phyloP scores from a whole-genome alignment of 2,329 filamentous ascomycete species.

The Alternaria triticimaculans region DNA sequence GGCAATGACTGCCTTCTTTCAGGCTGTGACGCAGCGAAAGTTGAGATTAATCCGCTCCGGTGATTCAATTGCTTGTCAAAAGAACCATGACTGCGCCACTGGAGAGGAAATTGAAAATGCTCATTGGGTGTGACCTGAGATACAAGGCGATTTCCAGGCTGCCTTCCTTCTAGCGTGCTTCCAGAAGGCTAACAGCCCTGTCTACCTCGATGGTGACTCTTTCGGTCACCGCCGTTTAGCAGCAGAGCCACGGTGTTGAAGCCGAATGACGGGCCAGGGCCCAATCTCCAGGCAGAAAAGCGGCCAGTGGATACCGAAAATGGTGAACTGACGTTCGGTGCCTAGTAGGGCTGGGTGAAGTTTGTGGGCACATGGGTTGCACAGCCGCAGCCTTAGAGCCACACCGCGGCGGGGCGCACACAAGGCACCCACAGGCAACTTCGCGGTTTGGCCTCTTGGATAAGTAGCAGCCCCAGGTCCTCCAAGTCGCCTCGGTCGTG shows the following conservation, averaged over 20 bases:
- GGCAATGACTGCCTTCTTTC: slow-evolving; percentile 40
- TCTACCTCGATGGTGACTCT: slow-evolving; percentile 34
- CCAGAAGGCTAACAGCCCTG: slow-evolving; percentile 24
- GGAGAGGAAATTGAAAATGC: slow-evolving; percentile 10
- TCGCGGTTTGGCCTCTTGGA: slow-evolving; percentile 22
- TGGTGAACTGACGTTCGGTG: slow-evolving; percentile 39
- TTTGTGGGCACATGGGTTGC: slow-evolving; percentile 21
- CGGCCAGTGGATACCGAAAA: slow-evolving; percentile 17
- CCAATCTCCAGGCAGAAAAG: slow-evolving; percentile 35
- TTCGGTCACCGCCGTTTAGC: slow-evolving; percentile 32
- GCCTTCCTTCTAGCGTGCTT: slow-evolving; percentile 34
- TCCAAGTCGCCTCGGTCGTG: slow-evolving; percentile 20
- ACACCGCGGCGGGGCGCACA: slow-evolving; percentile 30
- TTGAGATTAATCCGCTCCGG: slow-evolving; percentile 22
- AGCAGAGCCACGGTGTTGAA: slow-evolving; percentile 34
- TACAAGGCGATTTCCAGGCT: slow-evolving; percentile 40
- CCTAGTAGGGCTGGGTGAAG: slow-evolving; percentile 34
- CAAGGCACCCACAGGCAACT: slow-evolving; percentile 32
- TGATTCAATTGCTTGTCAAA: slow-evolving; percentile 21
- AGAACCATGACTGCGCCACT: slow-evolving; percentile 35
- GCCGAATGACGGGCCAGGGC: slow-evolving; percentile 31
- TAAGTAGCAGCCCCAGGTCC: slow-evolving; percentile 37
- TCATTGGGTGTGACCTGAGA: slow-evolving; percentile 31
- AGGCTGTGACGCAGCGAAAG: slow-evolving; percentile 37
- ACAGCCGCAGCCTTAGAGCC: slow-evolving; percentile 37